These are phyloP conservation scores for Durusdinium trenchii DNA, from an alignment of 73 alveolate species.

Conservation along the genomic window DNA sequence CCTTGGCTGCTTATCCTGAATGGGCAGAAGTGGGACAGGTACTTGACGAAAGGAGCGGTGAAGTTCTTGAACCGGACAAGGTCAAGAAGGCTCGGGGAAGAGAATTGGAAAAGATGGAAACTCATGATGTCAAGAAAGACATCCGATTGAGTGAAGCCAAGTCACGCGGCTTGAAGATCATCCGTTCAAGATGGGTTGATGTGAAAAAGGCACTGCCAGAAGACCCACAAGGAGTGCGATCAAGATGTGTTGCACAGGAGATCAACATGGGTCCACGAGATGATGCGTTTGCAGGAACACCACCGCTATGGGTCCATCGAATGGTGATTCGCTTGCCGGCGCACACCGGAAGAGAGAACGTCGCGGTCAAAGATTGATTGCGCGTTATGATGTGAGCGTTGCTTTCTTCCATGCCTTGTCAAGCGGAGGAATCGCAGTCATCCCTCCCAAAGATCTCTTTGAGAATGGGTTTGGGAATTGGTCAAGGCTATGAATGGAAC, in stretches of 20 bases:
- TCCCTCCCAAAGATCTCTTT: conserved; percentile 23
- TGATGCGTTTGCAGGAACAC: conserved; percentile 63
- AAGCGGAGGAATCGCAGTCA: conserved; percentile 16
- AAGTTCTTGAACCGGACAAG: background rate
- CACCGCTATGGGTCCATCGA: conserved; percentile 20
- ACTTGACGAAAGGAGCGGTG: background rate
- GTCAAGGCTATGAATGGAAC: conserved; percentile 47
- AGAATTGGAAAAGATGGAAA: background rate
- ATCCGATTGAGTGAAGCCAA: conserved; percentile 29
- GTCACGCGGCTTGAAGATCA: background rate
- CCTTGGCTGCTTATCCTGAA: background rate
- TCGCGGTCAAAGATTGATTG: background rate
- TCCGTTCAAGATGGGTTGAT: conserved; percentile 40
- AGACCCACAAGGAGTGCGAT: conserved; percentile 6
- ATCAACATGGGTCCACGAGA: conserved; percentile 15
- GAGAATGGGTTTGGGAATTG: background rate
- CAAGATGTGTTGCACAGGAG: conserved; percentile 47
- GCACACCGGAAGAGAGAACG: background rate
- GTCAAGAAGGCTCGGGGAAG: background rate
- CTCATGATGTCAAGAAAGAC: conserved; percentile 36
- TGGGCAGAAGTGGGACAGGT: conserved; percentile 23
- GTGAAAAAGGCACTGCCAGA: background rate
- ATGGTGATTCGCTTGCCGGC: conserved; percentile 45
- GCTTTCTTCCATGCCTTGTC: conserved; percentile 67
- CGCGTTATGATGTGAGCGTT: conserved; percentile 21